Evolutionary conservation across 2,329 filamentous ascomycete genomes (phyloP).

Genomic region (Trichoderma atroviride): DNA sequence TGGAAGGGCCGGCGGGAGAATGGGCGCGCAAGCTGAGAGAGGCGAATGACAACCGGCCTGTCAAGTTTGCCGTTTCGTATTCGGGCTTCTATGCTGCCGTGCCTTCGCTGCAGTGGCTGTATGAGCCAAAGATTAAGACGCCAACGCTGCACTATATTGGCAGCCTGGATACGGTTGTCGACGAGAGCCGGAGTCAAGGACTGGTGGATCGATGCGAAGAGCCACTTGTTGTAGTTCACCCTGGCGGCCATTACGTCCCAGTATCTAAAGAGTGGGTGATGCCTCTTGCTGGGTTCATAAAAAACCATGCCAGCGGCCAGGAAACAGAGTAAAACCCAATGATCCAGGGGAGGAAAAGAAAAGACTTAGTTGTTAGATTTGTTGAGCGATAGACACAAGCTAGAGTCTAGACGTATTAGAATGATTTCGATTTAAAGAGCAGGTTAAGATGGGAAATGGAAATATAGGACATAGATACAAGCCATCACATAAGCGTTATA

Average conservation of each 20-base stretch:
- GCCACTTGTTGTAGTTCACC: conserved; percentile 66
- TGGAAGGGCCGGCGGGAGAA: conserved; percentile 36
- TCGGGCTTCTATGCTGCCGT: conserved; percentile 73
- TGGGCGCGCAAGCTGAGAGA: conserved; percentile 53
- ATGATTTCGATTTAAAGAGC: conserved; percentile 26
- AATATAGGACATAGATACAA: conserved; percentile 33
- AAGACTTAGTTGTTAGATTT: conserved; percentile 29
- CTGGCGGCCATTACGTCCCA: conserved; percentile 89
- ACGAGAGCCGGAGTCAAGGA: conserved; percentile 69
- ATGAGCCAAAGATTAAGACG: conserved; percentile 74
- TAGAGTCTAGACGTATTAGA: conserved; percentile 4
- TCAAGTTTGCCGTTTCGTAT: conserved; percentile 75
- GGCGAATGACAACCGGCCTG: conserved; percentile 53
- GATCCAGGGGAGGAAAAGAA: not conserved
- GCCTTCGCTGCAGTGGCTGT: conserved; percentile 62
- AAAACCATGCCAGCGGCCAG: conserved; percentile 40
- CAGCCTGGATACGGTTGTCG: conserved; percentile 83
- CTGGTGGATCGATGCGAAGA: conserved; percentile 67
- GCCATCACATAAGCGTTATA: conserved; percentile 35
- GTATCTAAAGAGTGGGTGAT: conserved; percentile 79
- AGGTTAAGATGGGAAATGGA: conserved; percentile 31
- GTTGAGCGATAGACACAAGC: conserved; percentile 29
- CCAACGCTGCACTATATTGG: conserved; percentile 82
- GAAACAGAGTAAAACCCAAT: not conserved
- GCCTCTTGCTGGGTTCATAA: conserved; percentile 73